Base-by-base conservation (phyloP, 2,329 filamentous ascomycete genomes). In the Aspergillus fumigatus region DNA sequence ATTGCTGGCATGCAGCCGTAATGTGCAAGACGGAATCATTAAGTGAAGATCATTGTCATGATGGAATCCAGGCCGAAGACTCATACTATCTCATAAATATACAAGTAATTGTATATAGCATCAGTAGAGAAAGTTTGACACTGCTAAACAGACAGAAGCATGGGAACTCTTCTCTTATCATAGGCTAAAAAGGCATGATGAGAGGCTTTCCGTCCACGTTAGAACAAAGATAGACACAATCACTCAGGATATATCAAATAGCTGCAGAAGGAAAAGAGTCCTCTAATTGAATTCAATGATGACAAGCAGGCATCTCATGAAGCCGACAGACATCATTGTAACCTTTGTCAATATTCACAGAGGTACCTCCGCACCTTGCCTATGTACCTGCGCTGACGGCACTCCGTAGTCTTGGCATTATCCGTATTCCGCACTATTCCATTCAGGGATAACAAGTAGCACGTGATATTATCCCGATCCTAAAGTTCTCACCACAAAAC, bases 401-500 rank as follows among this genome's bases (percentile, higher is more conserved):
- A 17, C 5, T 7, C 14, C 14, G 32, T 38, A 38, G 14, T 17
- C 32, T 17, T 38, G 32, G 32, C 32, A 6, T 38, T 38, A 17
- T 35, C 14, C 32, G 32, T 14, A 17, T 35, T 7, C 32, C 32
- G 32, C 43, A 47, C 43, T 47, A 47, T 47, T 1, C 43, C 23
- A 3, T 17, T n/a, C 14, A 1, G 10, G 23, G 43, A 25, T 2
- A 4, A 3, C 4, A 4, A 0, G 2, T 14, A 23, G 17, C 43
- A 47, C 43, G 43, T 47, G 43, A 47, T 7, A 25, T 11, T 23
- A 47, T 26, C 43, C 43, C 26, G 10, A 25, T 7, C 29, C 43
- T 35, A 58, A 58, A 55, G 29, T 56, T 59, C 57, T 52, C 54
- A 47, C 48, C 56, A 54, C 51, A 35, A 52, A 41, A 41, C 58